phyloP scores from a whole-genome alignment of 208 protist genomes.

The Angomonas ambiguus region DNA sequence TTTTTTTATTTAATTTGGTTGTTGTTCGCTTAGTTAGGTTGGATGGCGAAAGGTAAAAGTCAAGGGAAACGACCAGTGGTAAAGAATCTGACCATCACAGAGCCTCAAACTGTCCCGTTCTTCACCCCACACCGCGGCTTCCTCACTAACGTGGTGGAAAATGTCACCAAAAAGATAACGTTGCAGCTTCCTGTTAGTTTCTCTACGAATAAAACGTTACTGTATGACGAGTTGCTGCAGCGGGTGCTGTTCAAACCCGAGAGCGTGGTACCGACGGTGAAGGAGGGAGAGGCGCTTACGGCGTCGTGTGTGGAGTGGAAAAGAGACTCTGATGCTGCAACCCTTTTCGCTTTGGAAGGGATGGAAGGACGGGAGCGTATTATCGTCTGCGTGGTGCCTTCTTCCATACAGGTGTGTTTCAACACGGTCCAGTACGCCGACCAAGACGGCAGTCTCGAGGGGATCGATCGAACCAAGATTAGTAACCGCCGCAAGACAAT shows the following conservation, averaged over 20 bases:
- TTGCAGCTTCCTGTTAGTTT: not conserved
- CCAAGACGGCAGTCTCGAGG: not conserved
- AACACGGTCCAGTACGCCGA: not conserved
- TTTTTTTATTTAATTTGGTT: no score
- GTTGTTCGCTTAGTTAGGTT: no score
- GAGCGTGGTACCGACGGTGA: not conserved
- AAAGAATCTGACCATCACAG: not conserved
- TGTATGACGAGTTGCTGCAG: not conserved
- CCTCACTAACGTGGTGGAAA: not conserved
- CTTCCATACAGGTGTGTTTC: not conserved
- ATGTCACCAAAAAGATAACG: not conserved
- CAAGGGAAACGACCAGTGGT: not conserved
- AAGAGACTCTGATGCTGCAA: no score
- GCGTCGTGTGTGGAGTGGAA: not conserved
- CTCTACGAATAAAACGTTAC: not conserved
- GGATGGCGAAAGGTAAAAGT: no score
- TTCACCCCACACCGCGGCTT: not conserved
- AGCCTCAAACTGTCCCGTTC: not conserved
- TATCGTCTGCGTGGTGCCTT: not conserved
- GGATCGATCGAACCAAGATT: not conserved
- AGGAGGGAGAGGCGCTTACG: not conserved
- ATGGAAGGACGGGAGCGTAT: not conserved
- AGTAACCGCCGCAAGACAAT: not conserved
- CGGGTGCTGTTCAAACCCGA: not conserved
- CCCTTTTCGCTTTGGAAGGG: no score